Conservation (phyloP, 495 filamentous ascomycete species). For the Penicillium alfredii region DNA sequence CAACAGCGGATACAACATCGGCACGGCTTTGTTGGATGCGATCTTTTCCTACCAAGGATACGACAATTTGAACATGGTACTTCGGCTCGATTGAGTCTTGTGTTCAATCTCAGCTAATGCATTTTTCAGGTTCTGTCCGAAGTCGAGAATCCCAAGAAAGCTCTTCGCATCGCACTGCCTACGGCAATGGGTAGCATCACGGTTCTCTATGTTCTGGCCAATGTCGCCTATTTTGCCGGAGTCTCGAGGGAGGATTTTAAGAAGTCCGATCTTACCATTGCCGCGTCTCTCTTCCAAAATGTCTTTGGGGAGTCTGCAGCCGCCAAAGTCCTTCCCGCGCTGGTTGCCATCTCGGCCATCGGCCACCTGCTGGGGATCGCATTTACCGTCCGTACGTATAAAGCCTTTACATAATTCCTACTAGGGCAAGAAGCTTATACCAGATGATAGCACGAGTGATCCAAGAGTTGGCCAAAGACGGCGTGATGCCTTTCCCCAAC, state of each 20-base stretch:
- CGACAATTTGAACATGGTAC: constrained; percentile 19
- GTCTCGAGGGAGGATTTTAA: constrained; percentile 24
- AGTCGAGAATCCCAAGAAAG: constrained; percentile 60
- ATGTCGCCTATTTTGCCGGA: constrained; percentile 52
- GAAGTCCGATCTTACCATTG: constrained; percentile 21
- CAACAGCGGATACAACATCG: constrained; percentile 23
- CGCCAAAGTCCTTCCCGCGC: constrained; percentile 25
- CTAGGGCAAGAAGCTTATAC: not conserved
- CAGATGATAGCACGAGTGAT: constrained; percentile 49
- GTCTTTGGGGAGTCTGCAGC: constrained; percentile 25
- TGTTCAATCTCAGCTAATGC: not conserved
- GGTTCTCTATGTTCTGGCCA: constrained; percentile 58
- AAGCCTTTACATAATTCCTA: not conserved
- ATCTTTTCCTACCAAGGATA: constrained; percentile 27
- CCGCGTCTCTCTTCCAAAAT: constrained; percentile 23
- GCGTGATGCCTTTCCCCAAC: constrained; percentile 58
- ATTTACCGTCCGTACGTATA: constrained; percentile 22
- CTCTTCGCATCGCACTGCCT: constrained; percentile 54
- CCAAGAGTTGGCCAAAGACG: constrained; percentile 60
- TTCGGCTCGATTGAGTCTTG: not conserved
- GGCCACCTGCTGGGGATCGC: constrained; percentile 61
- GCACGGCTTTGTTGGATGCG: constrained; percentile 22
- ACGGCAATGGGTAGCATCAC: constrained; percentile 52
- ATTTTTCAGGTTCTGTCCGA: constrained; percentile 60
- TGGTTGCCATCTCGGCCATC: constrained; percentile 57